Evolutionary conservation across 352 stramenopile genomes (phyloP).

Genomic region (Phytopythium montanum): DNA sequence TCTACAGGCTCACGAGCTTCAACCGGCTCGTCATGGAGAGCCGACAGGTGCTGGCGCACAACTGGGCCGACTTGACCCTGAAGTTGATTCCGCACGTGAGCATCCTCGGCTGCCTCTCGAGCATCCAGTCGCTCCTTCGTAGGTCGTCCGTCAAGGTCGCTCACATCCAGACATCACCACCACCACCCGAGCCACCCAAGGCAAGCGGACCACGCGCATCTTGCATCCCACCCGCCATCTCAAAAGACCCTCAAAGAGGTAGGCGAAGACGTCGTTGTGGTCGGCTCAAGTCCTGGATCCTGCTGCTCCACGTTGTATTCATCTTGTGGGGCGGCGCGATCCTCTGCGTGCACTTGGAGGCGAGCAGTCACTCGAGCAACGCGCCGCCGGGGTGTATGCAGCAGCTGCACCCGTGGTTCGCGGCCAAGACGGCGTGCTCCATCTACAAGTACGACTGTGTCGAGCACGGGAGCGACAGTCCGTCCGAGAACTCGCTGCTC

Average conservation of each 20-base stretch:
- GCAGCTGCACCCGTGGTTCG: constrained; percentile 10
- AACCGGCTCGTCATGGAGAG: constrained; percentile 20
- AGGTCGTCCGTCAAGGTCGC: not conserved
- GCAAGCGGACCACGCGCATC: not conserved
- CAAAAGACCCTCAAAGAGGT: not conserved
- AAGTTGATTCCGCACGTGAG: constrained; percentile 20
- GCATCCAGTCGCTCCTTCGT: constrained; percentile 11
- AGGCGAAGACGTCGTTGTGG: not conserved
- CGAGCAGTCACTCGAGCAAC: not conserved
- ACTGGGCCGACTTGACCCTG: constrained; percentile 13
- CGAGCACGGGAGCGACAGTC: constrained; percentile 12
- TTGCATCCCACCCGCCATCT: not conserved
- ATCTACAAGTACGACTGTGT: constrained; percentile 15
- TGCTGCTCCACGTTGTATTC: not conserved
- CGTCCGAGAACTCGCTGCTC: not conserved
- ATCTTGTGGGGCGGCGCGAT: not conserved
- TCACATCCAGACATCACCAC: not conserved
- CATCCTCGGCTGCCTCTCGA: constrained; percentile 16
- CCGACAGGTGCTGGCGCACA: constrained; percentile 17
- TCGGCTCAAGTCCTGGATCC: not conserved
- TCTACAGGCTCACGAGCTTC: constrained; percentile 19
- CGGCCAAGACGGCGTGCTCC: constrained; percentile 9
- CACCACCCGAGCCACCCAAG: not conserved
- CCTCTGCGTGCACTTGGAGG: constrained; percentile 3
- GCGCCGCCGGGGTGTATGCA: not conserved